Evolutionary conservation across 305 asterid genomes (phyloP).

Genomic region (Fraxinus latifolia): DNA sequence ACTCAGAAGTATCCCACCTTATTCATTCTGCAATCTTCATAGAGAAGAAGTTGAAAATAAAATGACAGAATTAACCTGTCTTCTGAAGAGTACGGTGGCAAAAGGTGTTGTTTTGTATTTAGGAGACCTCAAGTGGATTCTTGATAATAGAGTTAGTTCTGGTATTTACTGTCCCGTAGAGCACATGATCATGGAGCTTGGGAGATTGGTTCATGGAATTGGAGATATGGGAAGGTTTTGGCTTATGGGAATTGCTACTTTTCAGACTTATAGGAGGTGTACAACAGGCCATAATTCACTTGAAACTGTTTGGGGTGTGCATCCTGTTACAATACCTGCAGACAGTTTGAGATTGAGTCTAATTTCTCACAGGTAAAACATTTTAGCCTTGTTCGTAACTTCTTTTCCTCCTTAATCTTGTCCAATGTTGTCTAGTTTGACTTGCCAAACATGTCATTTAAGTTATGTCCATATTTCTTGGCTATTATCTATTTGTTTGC

Average conservation of each 20-base stretch:
- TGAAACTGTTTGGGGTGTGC: slow-evolving; percentile 70
- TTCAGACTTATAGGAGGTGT: slow-evolving; percentile 70
- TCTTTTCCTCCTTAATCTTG: not conserved
- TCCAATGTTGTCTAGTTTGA: not conserved
- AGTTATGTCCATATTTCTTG: not conserved
- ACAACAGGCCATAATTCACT: slow-evolving; percentile 61
- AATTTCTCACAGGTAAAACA: slow-evolving; percentile 47
- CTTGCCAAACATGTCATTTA: not conserved
- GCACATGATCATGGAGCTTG: slow-evolving; percentile 80
- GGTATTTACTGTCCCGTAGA: slow-evolving; percentile 69
- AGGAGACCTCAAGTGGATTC: slow-evolving; percentile 83
- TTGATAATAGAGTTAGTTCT: slow-evolving; percentile 52
- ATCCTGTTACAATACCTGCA: slow-evolving; percentile 68
- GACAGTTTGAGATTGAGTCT: slow-evolving; percentile 62
- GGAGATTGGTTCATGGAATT: slow-evolving; percentile 51
- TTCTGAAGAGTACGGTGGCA: slow-evolving; percentile 43
- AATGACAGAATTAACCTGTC: slow-evolving; percentile 49
- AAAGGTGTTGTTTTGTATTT: slow-evolving; percentile 80
- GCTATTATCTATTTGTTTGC: not conserved
- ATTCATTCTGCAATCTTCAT: slow-evolving; percentile 44
- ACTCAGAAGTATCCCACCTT: slow-evolving; percentile 47
- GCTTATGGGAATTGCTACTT: slow-evolving; percentile 81
- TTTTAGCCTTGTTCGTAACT: not conserved
- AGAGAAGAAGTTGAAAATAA: slow-evolving; percentile 69
- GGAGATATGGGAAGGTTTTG: slow-evolving; percentile 56